Evolutionary conservation across 2,329 filamentous ascomycete genomes (phyloP).

Genomic region (Neurospora crassa): DNA sequence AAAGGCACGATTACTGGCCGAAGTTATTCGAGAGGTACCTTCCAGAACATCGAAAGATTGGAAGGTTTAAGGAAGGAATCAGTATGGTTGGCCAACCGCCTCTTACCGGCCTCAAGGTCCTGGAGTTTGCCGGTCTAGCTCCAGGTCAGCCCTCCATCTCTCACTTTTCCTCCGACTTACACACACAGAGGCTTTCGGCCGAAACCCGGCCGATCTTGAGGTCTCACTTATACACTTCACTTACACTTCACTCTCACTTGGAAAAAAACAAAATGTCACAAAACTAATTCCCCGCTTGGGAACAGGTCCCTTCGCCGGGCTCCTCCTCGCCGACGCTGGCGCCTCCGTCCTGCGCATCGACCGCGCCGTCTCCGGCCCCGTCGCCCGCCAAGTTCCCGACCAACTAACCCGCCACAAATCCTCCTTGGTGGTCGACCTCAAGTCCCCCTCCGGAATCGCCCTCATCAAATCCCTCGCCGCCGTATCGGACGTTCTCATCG

Average conservation of each 20-base stretch:
- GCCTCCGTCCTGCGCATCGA: constrained; percentile 84
- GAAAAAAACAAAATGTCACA: background rate
- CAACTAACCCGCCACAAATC: constrained; percentile 71
- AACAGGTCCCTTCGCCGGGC: constrained; percentile 74
- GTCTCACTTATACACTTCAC: background rate
- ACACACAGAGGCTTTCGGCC: background rate
- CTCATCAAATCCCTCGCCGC: constrained; percentile 58
- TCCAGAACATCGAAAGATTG: background rate
- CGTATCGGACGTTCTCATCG: constrained; percentile 70
- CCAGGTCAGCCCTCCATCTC: constrained; percentile 36
- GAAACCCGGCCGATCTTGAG: background rate
- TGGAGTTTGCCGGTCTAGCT: constrained; percentile 53
- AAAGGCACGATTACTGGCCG: too few relatives aligned
- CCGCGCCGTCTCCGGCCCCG: constrained; percentile 40
- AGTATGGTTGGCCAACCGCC: constrained; percentile 31
- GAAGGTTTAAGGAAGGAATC: background rate
- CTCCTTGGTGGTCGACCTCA: constrained; percentile 73
- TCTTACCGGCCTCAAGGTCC: constrained; percentile 43
- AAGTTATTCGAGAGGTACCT: background rate
- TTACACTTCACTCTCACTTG: background rate
- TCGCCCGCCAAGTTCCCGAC: constrained; percentile 62
- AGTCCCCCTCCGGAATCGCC: constrained; percentile 50
- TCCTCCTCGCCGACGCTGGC: constrained; percentile 83
- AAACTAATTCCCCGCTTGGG: constrained; percentile 5
- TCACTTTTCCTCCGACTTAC: background rate